These are phyloP conservation scores for Lichina pygmaea DNA, from an alignment of 495 filamentous ascomycete species.

Conservation along the genomic window DNA sequence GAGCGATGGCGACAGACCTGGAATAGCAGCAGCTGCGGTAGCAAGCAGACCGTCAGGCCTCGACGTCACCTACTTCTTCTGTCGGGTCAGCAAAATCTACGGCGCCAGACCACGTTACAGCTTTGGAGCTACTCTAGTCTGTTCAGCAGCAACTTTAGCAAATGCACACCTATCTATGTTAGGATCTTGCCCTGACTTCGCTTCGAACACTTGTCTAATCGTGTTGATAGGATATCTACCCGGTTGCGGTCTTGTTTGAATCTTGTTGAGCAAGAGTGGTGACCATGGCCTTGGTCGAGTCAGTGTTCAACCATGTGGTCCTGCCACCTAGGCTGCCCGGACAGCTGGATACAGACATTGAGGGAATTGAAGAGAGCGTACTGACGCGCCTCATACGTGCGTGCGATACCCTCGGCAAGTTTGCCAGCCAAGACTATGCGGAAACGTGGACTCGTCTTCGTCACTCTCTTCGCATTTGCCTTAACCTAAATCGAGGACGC, in stretches of 20 bases:
- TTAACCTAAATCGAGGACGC: constrained; percentile 10
- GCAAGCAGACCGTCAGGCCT: too few relatives aligned
- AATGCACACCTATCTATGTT: too few relatives aligned
- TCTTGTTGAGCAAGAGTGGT: neutral
- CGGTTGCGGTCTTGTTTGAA: too few relatives aligned
- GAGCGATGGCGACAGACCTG: too few relatives aligned
- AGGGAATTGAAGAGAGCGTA: constrained; percentile 14
- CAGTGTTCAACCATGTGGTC: constrained; percentile 13
- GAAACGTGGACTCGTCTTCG: constrained; percentile 11
- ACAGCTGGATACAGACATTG: constrained; percentile 13
- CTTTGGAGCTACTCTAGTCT: too few relatives aligned
- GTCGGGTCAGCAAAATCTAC: too few relatives aligned
- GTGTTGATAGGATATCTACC: too few relatives aligned
- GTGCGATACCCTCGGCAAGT: constrained; percentile 6
- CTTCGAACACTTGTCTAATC: too few relatives aligned
- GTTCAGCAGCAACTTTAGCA: too few relatives aligned
- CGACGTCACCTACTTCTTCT: neutral
- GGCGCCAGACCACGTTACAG: too few relatives aligned
- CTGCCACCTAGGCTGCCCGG: constrained; percentile 20
- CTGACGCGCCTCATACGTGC: constrained; percentile 13
- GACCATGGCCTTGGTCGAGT: neutral
- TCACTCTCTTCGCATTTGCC: constrained; percentile 12
- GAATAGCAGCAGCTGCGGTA: too few relatives aligned
- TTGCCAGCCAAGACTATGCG: constrained; percentile 5
- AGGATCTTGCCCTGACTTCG: too few relatives aligned